Base-by-base conservation (phyloP, 164 flowering plant species). In the Tetracentron sinense region DNA sequence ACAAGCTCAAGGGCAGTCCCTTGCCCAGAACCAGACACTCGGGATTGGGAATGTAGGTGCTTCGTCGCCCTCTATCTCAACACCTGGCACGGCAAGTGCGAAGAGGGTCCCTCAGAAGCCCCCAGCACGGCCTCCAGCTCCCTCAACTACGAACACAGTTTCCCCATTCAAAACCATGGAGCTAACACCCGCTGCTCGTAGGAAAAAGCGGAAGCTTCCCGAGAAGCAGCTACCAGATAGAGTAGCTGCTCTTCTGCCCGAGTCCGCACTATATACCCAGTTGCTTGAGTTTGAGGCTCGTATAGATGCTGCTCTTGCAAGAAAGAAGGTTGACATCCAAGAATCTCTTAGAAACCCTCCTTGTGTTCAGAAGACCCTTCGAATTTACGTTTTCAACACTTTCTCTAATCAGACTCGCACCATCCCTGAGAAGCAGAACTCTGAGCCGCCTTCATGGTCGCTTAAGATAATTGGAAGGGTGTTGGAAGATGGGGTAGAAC, bases 401-500 rank as follows among this genome's bases (percentile, higher is more conserved):
- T 89, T 63, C 58, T 64, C 83, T 1, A 89, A 87, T 66, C 96
- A 88, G 72, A 74, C 30, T 2, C 62, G 70, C n/a, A 63, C 68
- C 1, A 33, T 46, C 56, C 65, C 80, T 38, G 85, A 79, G 52
- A 84, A 65, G 83, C 88, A 42, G 20, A 77, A 71, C 31, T 50
- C 68, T 3, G 89, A 89, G 66, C 74, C 85, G 6, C 87, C 96
- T 46, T 79, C 89, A 30, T 92, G 98, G 98, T 81, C 88, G 0
- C 85, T 92, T 33, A 88, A 83, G 81, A 85, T 92, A 42, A 74
- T 83, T 65, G 96, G 98, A 53, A 83, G 91, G 80, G 75, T 92
- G 23, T 75, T 92, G 70, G 96, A 90, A 56, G 85, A 85, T 69
- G 87, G 85, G 15, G 71, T 56, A 20, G 87, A 85, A 69, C 77